Base-by-base conservation (phyloP, 1,139 yeast species). In the Hyphopichia burtonii region DNA sequence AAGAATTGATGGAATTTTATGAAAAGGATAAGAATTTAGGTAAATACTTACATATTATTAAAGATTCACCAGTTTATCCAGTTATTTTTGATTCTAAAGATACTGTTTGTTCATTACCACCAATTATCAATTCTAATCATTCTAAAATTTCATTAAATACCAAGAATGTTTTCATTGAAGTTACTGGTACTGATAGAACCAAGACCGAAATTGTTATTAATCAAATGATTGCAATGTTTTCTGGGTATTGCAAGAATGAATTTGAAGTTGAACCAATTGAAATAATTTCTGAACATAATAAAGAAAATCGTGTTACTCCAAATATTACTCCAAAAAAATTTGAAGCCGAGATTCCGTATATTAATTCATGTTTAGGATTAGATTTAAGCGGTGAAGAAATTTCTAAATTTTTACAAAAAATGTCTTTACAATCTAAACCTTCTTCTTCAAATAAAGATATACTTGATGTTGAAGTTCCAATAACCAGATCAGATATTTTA, bases 181-280 rank as follows among this genome's bases (percentile, higher is more conserved):
- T 90, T 44, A 91, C 99, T 28, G 99, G 96, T 53, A 89, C 96
- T 41, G 99, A 94, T 66, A 86, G 72, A 66, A 90, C 98, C 49
- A 91, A 93, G 68, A 83, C 90, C 41, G 96, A 89, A 59, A 77
- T 90, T 58, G 98, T 93, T 46, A 80, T 93, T 50, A 87, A 91
- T 68, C 95, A 87, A 63, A 66, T 94, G 56, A 95, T 90, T 42
- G 95, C 99, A 48, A 91, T 93, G 98, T 93, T 94, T 65, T 82
- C 97, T 34, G 83, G 84, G 56, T 90, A 93, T 71, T 84, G 89
- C 65, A 76, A 71, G 22, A 83, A 79, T 40, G 86, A 89, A 51
- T 86, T 84, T 62, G 78, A 88, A 48, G 77, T 93, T 46, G 99
- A 94, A 70, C 97, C 97, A 16, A 86, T 94, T 42, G 74, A 87